Evolutionary conservation across 768 basidiomycete species (phyloP), one percentile per base, ranked within the genome.

Genomic region (Boletus patriciae): DNA sequence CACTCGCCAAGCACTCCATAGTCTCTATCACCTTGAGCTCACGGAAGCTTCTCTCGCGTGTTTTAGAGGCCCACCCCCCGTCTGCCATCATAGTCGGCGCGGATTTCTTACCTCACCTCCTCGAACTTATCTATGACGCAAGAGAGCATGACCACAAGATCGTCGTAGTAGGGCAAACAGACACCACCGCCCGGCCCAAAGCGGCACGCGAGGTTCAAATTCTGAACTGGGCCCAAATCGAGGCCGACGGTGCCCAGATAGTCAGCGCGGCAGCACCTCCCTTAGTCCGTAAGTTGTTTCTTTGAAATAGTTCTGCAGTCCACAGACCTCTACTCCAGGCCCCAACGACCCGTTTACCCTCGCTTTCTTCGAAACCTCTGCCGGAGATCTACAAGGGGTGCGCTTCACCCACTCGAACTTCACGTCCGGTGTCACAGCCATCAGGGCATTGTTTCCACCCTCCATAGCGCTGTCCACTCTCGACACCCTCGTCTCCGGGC

Each of bases 391-490:
- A 9, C 81, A 80, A 54, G 87, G 81, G 23, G 81, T 80, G 9
- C 84, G 85, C 57, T 73, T 94, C 33, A 91, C 91, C 0, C 91
- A 94, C 68, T 81, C 89, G 69, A 94, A 93, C 61, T 67, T 96
- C 55, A 95, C 92, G 3, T 91, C 94, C 4, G 94, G 92, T 34
- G 87, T 94, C n/a, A 84, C 92, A 0, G 89, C 88, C 4, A 76
- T 84, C 23, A 85, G 89, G 36, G 82, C 85, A 6, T 68, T 94
- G 21, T 83, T 96, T 62, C 93, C 94, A 3, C 75, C 84, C 11
- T 82, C 88, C 23, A 83, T 84, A 63, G 76, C 83, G 13, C 63
- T 93, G 41, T 83, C 88, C 6, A 74, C 85, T 7, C 70, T 88
- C 50, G 94, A 97, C 70, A 90, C 87, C 8, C 75, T 98, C 34